Conservation (phyloP, 2,329 filamentous ascomycete species). For the Pseudogymnoascus sp. region DNA sequence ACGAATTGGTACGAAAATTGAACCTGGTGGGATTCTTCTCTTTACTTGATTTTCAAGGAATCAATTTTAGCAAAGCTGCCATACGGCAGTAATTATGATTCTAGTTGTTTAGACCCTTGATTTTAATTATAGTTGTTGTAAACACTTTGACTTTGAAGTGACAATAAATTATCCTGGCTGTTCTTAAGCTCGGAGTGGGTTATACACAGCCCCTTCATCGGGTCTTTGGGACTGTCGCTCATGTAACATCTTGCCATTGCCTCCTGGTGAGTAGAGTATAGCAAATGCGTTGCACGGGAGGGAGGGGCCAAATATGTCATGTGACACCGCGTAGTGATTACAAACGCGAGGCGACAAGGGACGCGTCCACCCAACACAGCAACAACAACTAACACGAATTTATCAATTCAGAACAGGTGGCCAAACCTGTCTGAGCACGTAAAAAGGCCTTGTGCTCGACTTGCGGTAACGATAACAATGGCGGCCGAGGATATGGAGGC, state of each 20-base stretch:
- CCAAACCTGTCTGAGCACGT: neutral
- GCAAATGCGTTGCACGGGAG: neutral
- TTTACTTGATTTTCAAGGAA: neutral
- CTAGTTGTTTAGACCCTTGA: neutral
- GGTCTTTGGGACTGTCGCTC: neutral
- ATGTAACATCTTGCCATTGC: neutral
- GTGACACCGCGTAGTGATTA: constrained; percentile 7
- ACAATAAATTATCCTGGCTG: neutral
- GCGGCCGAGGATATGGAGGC: constrained; percentile 40
- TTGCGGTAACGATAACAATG: constrained; percentile 18
- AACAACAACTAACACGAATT: constrained; percentile 1
- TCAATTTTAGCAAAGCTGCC: neutral
- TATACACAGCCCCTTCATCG: neutral
- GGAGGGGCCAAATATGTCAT: neutral
- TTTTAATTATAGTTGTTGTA: neutral
- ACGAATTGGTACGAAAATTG: neutral
- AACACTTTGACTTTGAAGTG: neutral
- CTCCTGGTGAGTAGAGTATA: neutral
- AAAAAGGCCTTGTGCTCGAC: neutral
- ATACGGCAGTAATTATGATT: neutral
- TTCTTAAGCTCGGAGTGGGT: neutral
- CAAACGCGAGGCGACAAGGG: constrained; percentile 1
- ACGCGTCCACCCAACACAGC: neutral
- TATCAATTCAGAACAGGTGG: neutral
- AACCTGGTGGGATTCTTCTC: neutral